These are phyloP conservation scores for Cladosporium sp. DNA, from an alignment of 2,329 filamentous ascomycete genomes.

Conservation along the genomic window DNA sequence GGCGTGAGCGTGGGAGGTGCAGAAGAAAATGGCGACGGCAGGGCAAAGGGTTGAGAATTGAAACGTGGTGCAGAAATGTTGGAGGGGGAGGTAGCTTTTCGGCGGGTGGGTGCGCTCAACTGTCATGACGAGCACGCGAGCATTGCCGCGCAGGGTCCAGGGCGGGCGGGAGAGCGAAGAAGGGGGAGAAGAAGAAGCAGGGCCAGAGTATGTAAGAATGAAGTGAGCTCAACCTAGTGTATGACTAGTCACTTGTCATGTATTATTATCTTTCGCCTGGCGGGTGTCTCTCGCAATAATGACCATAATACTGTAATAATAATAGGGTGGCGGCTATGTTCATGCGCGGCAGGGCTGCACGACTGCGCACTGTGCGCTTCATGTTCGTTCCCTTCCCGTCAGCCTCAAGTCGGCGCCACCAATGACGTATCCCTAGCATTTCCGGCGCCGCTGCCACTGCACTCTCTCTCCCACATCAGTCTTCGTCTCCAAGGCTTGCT, in stretches of 20 bases:
- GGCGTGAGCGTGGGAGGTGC: background rate
- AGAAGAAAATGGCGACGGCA: background rate
- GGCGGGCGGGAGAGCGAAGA: background rate
- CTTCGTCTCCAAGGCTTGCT: background rate
- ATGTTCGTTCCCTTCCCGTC: background rate
- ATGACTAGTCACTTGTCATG: background rate
- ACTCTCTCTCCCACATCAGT: background rate
- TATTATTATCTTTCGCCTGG: background rate
- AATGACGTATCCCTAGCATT: background rate
- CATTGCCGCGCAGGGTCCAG: background rate
- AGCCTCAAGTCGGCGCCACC: background rate
- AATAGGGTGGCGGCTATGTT: background rate
- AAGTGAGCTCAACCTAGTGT: background rate
- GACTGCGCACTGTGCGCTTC: background rate
- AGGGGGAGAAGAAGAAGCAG: too few relatives aligned
- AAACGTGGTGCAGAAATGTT: conserved; percentile 9
- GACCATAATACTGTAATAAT: background rate
- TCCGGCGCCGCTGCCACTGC: background rate
- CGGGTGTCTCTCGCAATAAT: background rate
- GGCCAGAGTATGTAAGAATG: background rate
- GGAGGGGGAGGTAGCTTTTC: background rate
- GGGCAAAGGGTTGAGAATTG: background rate
- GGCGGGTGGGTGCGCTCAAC: background rate
- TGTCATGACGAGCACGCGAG: conserved; percentile 5
- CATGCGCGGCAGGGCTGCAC: background rate